phyloP scores from a whole-genome alignment of 257 asterid genomes.

The Penstemon davidsonii region DNA sequence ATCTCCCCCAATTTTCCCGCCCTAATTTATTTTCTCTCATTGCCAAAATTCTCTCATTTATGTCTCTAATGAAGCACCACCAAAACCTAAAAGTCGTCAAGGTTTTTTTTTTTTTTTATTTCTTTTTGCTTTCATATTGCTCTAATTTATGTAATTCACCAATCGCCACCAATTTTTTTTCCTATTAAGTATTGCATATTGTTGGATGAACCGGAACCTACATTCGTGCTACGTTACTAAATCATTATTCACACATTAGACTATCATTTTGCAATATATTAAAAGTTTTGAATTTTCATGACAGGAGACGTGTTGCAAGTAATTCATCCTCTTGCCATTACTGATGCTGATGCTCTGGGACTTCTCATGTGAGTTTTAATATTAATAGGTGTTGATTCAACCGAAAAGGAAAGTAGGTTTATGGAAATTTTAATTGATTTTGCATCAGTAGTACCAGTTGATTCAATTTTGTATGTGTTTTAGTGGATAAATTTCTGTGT shows the following conservation, averaged over 20 bases:
- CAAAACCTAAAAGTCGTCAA: too few relatives aligned
- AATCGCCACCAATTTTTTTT: too few relatives aligned
- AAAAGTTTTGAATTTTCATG: slow-evolving; percentile 13
- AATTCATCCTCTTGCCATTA: slow-evolving; percentile 95
- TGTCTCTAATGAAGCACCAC: too few relatives aligned
- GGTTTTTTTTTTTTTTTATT: too few relatives aligned
- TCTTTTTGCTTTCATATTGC: too few relatives aligned
- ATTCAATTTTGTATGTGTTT: slow-evolving; percentile 30
- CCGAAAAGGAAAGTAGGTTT: slow-evolving; percentile 93
- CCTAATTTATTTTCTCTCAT: too few relatives aligned
- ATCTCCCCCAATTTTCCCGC: too few relatives aligned
- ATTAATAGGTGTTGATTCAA: slow-evolving; percentile 64
- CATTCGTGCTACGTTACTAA: too few relatives aligned
- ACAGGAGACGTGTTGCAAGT: slow-evolving; percentile 94
- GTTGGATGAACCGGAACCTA: too few relatives aligned
- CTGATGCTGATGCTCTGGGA: slow-evolving; percentile 79
- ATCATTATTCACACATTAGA: slow-evolving; percentile 8
- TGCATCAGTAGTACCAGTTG: slow-evolving; percentile 94
- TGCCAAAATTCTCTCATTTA: too few relatives aligned
- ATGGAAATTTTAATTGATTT: slow-evolving; percentile 79
- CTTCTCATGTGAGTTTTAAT: slow-evolving; percentile 67
- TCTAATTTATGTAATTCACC: too few relatives aligned
- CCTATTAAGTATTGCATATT: too few relatives aligned
- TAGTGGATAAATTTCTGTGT: neutral
- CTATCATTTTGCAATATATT: neutral